Base-by-base conservation (phyloP, 2,329 filamentous ascomycete genomes). In the Exophiala sp. region DNA sequence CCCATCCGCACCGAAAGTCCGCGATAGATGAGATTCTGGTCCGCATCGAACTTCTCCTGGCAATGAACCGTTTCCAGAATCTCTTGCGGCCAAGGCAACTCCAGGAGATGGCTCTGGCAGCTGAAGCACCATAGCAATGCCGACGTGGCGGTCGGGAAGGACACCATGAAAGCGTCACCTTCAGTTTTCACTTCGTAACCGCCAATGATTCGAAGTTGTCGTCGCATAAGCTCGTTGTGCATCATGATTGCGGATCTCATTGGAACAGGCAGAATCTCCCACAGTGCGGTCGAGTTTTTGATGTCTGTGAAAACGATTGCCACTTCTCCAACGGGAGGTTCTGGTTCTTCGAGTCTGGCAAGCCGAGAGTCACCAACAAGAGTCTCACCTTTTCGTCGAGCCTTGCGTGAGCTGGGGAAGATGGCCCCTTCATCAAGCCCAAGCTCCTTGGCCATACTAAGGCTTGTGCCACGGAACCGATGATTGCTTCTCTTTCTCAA, bases 141-240 rank as follows among this genome's bases (percentile, higher is more conserved):
- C 7, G 91, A 94, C 1, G 94, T 97, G 2, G 94, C 91, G 0
- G 94, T 97, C 1, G 91, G 89, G 72, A 99, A 99, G 8, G 92
- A 95, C 32, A 99, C 94, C 91, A 99, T 97, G 67, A 99, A 99
- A 7, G 94, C 94, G 72, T 99, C 94, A 63, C 94, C 94, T 89
- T 99, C 94, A 14, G 94, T 99, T 79, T 99, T 99, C 71, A 99
- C 94, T 73, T 99, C 94, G 67, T 96, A 99, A 1, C 94, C 94
- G 66, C 94, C 94, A 64, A 96, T 95, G 59, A 91, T 87, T 47
- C 94, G 86, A 63, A 99, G 77, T 68, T 97, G 92, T 52, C 94
- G 83, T 62, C 94, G 87, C 87, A 99, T 95, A 42, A 96, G 84
- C 65, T 96, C 91, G 70, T 99, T 99, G 78, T 99, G 94, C 63